phyloP scores from a whole-genome alignment of 257 asterid species.

The Jacaranda mimosifolia region DNA sequence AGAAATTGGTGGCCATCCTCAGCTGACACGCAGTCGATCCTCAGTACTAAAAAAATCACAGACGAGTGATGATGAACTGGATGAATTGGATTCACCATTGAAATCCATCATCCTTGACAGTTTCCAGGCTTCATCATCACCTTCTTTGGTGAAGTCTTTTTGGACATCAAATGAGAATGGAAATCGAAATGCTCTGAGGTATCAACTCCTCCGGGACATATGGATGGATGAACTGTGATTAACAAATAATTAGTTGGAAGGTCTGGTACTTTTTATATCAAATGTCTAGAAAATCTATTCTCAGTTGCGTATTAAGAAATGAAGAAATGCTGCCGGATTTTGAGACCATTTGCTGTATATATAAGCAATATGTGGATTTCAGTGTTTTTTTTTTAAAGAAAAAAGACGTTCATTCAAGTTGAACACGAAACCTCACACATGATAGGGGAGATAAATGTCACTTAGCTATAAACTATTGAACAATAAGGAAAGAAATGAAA shows the following conservation, averaged over 20 bases:
- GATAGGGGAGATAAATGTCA: no score
- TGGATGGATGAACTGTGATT: conserved; percentile 65
- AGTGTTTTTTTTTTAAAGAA: no score
- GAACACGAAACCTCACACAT: no score
- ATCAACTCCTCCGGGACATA: conserved; percentile 72
- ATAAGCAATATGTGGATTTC: no score
- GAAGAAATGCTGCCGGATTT: neutral
- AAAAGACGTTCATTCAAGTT: no score
- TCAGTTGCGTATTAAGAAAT: neutral
- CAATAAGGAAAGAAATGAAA: no score
- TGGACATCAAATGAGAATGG: conserved; percentile 50
- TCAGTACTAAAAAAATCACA: conserved; percentile 76
- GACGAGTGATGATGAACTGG: conserved; percentile 84
- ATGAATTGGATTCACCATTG: conserved; percentile 73
- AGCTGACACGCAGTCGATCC: conserved; percentile 63
- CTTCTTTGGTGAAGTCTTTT: conserved; percentile 43
- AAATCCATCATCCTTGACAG: conserved; percentile 51
- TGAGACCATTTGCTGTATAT: neutral
- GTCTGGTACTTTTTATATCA: neutral
- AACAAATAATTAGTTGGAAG: neutral
- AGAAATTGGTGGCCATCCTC: conserved; percentile 48
- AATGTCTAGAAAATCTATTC: neutral
- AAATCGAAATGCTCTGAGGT: conserved; percentile 57
- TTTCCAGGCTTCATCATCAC: conserved; percentile 37
- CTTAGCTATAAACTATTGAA: no score